Evolutionary conservation across 805 yeast genomes (phyloP), one percentile per base, ranked within the genome.

Genomic region (Myxozyma neglecta): DNA sequence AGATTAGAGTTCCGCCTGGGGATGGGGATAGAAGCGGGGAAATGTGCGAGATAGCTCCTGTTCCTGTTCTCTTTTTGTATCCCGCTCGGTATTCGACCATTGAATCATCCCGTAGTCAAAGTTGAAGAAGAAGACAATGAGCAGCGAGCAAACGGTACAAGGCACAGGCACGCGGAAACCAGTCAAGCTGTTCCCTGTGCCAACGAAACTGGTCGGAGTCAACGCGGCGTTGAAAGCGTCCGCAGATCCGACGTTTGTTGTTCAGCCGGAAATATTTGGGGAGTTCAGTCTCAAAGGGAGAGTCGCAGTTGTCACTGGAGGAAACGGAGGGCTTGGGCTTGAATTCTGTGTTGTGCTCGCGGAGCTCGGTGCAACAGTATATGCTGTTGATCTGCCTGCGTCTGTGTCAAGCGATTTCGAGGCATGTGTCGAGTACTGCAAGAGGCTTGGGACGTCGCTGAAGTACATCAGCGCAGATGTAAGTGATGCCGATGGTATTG

Each of bases 381-480:
- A 78, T 55, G 73, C 75, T 52, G 69, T 70, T 16, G 76, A 73
- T 51, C 55, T 71, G 50, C 65, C 71, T 10, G 69, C 58, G 29
- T 5, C 63, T 9, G 70, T 71, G 24, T 63, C 72, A 14, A 68
- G 49, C 46, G 74, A 70, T 36, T 71, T 69, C 47, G 55, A 40
- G 29, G 67, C 64, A n/a, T 61, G 70, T 53, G 63, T 60, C 54
- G 52, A 61, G 37, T 71, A 56, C 52, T 60, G 67, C 58, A 68
- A 65, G 65, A 53, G 68, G 70, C 69, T 48, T 57, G 62, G 35
- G 49, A 73, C 57, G 72, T 73, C 74, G 14, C 45, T 73, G 74
- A 66, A 77, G 74, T 48, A 77, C 72, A 24, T 68, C 70, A 18
- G 76, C 74, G 53, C 68, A 0, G 94, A 90, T 70, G 80, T 90